Base-by-base conservation (phyloP, 176 grass and related monocot species). In the Aegilops longissima region DNA sequence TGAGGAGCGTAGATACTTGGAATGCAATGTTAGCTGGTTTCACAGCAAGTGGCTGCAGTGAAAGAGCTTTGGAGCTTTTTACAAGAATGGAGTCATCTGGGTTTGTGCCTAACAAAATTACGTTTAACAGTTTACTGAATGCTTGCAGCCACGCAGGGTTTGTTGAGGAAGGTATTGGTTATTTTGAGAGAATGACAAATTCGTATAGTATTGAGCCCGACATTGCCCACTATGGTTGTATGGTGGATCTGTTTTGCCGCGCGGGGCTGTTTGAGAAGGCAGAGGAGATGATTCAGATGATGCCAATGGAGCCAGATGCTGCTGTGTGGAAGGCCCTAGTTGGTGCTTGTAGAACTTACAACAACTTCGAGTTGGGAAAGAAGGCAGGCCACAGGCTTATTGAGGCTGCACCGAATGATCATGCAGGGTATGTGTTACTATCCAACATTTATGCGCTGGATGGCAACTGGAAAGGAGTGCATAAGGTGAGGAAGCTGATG, bases 201-300 rank as follows among this genome's bases (percentile, higher is more conserved):
- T 52, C 85, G 33, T 83, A 87, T 80, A 44, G 73, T 27, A 90
- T 92, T 76, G 85, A 83, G 52, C 90, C 93, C 0, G 87, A 91
- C 70, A 92, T 93, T 73, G 89, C 89, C 16, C 93, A 95, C 36
- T 93, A 91, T 61, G 91, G 91, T 76, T 93, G 93, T 87, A 93
- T 95, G 87, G 91, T 93, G 49, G 91, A 93, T 85, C 73, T 95
- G 33, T 88, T 93, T 47, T 88, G 84, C 52, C 80, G 89, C 20
- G 87, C 89, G 9, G 91, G 93, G 78, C 61, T 89, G 66, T 88
- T 95, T 54, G 84, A 89, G 69, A 88, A 91, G 70, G 87, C 89
- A 49, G 84, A 91, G 38, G 64, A 91, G 73, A 74, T 89, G 54
- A 91, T 95, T 21, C 67, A 84, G 49, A 83, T 8, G 59, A 89